phyloP scores from a whole-genome alignment of 352 stramenopile species.

The Globisporangium solare region DNA sequence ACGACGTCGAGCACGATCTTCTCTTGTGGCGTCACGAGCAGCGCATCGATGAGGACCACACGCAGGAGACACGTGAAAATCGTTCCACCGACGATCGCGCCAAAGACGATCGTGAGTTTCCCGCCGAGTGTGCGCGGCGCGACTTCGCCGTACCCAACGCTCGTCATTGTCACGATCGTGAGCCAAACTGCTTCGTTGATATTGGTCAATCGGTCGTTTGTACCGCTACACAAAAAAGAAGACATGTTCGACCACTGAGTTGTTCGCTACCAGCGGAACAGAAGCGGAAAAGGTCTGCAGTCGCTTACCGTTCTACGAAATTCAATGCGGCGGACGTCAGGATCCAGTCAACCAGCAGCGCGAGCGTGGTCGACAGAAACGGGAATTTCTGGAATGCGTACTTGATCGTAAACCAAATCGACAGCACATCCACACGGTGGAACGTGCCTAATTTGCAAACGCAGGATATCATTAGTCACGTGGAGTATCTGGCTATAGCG shows the following conservation, averaged over 20 bases:
- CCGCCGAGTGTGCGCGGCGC: conserved; percentile 42
- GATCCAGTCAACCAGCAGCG: conserved; percentile 47
- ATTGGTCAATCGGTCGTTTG: conserved; percentile 38
- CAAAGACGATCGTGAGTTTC: conserved; percentile 52
- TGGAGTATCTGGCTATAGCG: too few species aligned
- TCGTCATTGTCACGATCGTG: conserved; percentile 65
- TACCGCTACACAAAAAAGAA: conserved; percentile 18
- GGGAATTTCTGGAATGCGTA: conserved; percentile 49
- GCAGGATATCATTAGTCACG: too few species aligned
- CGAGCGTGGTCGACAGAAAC: conserved; percentile 28
- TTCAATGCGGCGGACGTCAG: conserved; percentile 52
- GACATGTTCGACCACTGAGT: background rate
- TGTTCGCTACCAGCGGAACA: too few species aligned
- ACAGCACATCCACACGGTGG: conserved; percentile 50
- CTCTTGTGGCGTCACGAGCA: conserved; percentile 49
- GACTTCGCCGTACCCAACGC: conserved; percentile 55
- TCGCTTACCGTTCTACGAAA: conserved; percentile 44
- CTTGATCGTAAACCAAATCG: conserved; percentile 60
- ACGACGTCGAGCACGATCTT: conserved; percentile 57
- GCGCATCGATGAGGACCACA: conserved; percentile 53
- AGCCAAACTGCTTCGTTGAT: conserved; percentile 50
- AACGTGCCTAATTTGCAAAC: conserved; percentile 19
- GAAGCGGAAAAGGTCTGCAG: background rate
- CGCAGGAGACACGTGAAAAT: conserved; percentile 56
- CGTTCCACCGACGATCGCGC: conserved; percentile 51